phyloP scores from a whole-genome alignment of 208 protist species.

The Acanthamoeba divionensis region DNA sequence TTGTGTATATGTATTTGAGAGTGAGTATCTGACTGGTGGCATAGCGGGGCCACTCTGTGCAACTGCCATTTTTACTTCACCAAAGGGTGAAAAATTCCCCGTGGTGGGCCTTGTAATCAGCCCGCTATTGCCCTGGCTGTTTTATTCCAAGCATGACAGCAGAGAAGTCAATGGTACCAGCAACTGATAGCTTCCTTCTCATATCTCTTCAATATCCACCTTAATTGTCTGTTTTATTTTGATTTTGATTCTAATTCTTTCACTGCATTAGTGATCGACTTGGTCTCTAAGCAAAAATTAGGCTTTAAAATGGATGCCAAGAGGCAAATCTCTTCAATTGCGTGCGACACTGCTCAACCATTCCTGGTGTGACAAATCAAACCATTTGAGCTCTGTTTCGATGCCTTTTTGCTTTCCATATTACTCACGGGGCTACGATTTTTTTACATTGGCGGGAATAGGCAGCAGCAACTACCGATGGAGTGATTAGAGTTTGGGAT shows the following conservation, averaged over 20 bases:
- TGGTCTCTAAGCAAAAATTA: background rate
- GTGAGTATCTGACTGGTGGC: background rate
- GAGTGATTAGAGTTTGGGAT: constrained; percentile 1
- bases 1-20: background rate
- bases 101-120: background rate
- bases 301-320: constrained; percentile 15
- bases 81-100: background rate
- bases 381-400: too few relatives aligned
- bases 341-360: background rate
- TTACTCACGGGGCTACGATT: too few relatives aligned
- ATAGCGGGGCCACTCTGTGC: background rate
- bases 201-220: background rate
- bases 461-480: background rate
- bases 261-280: background rate
- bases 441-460: too few relatives aligned
- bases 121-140: constrained; percentile 2
- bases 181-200: too few relatives aligned
- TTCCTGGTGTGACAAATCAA: too few relatives aligned
- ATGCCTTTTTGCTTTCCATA: too few relatives aligned
- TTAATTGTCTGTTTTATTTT: background rate
- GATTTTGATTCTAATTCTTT: background rate
- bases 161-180: constrained; percentile 4
- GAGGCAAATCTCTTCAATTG: background rate
- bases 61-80: background rate
- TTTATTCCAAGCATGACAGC: background rate